Base-by-base conservation (phyloP, 2,329 filamentous ascomycete species). In the Colletotrichum navitas region DNA sequence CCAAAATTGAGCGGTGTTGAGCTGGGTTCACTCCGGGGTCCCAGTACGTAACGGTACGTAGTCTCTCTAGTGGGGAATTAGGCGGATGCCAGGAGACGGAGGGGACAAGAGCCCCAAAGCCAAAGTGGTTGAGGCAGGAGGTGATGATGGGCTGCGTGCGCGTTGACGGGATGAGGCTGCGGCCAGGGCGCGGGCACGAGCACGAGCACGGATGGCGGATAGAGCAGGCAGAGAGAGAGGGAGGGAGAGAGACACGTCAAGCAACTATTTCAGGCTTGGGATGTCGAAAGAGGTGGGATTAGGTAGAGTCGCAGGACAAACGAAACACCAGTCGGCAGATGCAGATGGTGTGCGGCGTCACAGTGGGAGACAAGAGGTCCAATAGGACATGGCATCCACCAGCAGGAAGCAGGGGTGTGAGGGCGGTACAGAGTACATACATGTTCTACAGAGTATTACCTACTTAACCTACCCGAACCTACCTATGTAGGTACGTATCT, bases 21-120 rank as follows among this genome's bases (percentile, higher is more conserved):
- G 34, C 49, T 56, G 61, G 51, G 32, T 59, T 66, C 62, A 66
- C 66, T 59, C 45, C 43, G 12, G 52, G 36, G 51, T 58, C 54
- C 21, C 51, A 29, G 41, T 63, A 29, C 26, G 45, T 26, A 36
- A 39, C 34, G 16, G n/a, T 63, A 51, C 45, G 32, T 52, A n/a
- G 16, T 36, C 34, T 29, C 29, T 36, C 21, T 56, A 39, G 54
- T 56, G 32, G 60, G 45, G 29, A 51, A 51, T 18, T 26, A 21
- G 43, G 21, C 34, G 26, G 36, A 26, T 14, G 45, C 12, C 45
- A 62, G 45, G 18, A n/a, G 21, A 52, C 14, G 16, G 14, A 26
- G 14, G 60, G 10, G 18, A 51, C 45, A 26, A 26, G 26, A n/a
- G n/a, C 34, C 34, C 10, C 16, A 52, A 39, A 29, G 45, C 14